Base-by-base conservation (phyloP, 2,329 filamentous ascomycete genomes). In the Aureobasidium sp. region DNA sequence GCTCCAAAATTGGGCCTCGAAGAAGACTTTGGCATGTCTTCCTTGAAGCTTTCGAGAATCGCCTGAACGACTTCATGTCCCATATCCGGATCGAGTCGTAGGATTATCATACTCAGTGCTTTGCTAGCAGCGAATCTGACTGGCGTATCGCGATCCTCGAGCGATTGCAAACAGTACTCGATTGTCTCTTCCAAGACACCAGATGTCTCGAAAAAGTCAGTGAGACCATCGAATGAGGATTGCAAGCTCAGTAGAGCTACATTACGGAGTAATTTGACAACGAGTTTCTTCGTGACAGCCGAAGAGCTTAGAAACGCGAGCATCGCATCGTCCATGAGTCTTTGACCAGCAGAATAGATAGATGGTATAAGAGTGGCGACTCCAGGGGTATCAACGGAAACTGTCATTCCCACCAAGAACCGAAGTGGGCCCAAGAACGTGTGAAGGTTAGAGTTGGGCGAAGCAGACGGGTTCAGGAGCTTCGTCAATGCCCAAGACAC, bases 101-200 rank as follows among this genome's bases (percentile, higher is more conserved):
- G 78, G 0, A 92, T 88, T 66, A 97, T 86, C 59, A 96, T 83
- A 73, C 91, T 96, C 48, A 97, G 82, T 4, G 91, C 89, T 76
- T 99, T 99, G 73, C 91, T 96, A 22, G 93, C 90, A 36, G 93
- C 89, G 68, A 96, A 84, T 41, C 94, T 83, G 14, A 99, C 92
- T 0, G 91, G 91, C 0, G 92, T 97, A 69, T 97, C 92, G 64
- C 90, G 89, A 72, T 99, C 94, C 1, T 86, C 86, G 1, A 97
- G 78, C 14, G 83, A 82, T 64, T 90, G 87, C 2, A 99, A 81
- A 3, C 97, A 80, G 69, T 89, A 86, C 60, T 91, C 89, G 67
- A 99, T 91, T 5, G 89, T 84, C 34, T 87, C 87, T 75, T 97
- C 93, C 17, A 96, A 62, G 74, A 71, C 68, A 20, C 69, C 67